Conservation (phyloP, 2,329 filamentous ascomycete genomes). For the Exophiala aquamarina region DNA sequence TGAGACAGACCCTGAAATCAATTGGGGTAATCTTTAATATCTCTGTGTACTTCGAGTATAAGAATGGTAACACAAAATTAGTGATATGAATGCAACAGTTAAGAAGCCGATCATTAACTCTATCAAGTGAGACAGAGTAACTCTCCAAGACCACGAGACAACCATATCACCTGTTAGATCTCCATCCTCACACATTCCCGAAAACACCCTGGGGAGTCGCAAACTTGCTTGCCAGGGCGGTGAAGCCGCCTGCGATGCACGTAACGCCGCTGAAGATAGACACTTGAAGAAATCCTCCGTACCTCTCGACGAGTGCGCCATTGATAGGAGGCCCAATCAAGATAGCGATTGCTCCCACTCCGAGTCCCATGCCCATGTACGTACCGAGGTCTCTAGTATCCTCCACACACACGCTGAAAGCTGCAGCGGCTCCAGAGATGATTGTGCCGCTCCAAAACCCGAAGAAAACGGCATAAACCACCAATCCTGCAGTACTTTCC, state of each 20-base stretch:
- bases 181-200: slow-evolving; percentile 34
- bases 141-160: no score
- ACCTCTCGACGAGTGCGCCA: slow-evolving; percentile 45
- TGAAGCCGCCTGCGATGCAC: slow-evolving; percentile 36
- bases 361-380: slow-evolving; percentile 30
- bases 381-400: slow-evolving; percentile 29
- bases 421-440: slow-evolving; percentile 23
- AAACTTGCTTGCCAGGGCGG: slow-evolving; percentile 38
- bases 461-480: slow-evolving; percentile 62
- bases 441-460: slow-evolving; percentile 69
- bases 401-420: slow-evolving; percentile 19
- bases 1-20: no score
- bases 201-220: slow-evolving; percentile 39
- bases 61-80: no score
- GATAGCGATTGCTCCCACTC: slow-evolving; percentile 42
- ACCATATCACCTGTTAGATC: no score
- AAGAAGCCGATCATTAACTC: no score
- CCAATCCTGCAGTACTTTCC: slow-evolving; percentile 48
- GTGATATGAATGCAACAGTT: no score
- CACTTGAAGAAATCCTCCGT: slow-evolving; percentile 39
- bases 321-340: slow-evolving; percentile 52
- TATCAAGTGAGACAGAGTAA: no score
- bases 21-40: no score
- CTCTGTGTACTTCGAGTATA: no score
- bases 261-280: slow-evolving; percentile 39